Evolutionary conservation across 495 filamentous ascomycete genomes (phyloP), one percentile per base, ranked within the genome.

Genomic region (Xylaria castorea): DNA sequence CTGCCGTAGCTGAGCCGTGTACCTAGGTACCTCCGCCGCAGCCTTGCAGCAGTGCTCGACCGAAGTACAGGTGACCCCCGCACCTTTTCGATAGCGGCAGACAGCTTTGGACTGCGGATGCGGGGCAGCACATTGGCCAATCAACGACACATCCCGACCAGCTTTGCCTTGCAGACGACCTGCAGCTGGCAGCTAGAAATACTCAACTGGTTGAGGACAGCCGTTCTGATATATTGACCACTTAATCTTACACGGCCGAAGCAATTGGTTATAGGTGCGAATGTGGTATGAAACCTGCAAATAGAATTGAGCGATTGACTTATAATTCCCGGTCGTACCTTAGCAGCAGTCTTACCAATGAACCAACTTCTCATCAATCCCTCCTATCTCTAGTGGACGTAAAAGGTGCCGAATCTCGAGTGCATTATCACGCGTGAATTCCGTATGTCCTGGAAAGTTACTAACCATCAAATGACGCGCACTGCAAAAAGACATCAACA

Each of bases 111-210:
- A 44, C 61, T 64, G 61, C n/a, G n/a, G 36, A 22, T 34, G 32
- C 57, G 58, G 34, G 34, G 75, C 50, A 71, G 71, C 48, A 73
- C 73, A 68, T 42, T 62, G 46, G 36, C 71, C 70, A 78, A 75
- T 75, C 50, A 73, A 7, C 36, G 22, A 27, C 4, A 40, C n/a
- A 44, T 4, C 9, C 22, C 5, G 5, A 0, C 48, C 20, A 55
- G 48, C n/a, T 65, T 57, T 18, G 44, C 36, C 25, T 48, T 9
- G 11, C 60, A 65, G 48, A 32, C 40, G 68, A 36, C 22, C 9
- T 40, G 5, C 69, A 62, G 69, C 60, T 71, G 69, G 60, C 57
- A 36, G 14, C 6, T 18, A 38, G 12, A 20, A 2, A 11, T 20
- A 12, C 7, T 44, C 60, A 71, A 46, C 44, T 70, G 68, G 18